Evolutionary conservation across 139 green algal species (phyloP).

Genomic region (Yamagishiella unicocca): DNA sequence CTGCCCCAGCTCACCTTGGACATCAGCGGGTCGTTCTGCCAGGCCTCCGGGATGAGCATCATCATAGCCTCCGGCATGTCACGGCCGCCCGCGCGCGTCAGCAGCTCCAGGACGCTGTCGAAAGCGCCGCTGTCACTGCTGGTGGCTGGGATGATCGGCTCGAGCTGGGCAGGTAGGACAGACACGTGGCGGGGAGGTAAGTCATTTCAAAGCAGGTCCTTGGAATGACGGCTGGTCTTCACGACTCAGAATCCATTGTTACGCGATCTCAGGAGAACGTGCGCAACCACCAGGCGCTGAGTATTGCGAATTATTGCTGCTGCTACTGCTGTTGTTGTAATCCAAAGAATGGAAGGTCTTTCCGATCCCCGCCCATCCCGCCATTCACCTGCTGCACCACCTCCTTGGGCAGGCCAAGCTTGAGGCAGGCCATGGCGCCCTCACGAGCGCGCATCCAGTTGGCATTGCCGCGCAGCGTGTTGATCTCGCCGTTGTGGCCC

Average conservation of each 20-base stretch:
- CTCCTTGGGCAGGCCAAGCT: slow-evolving; percentile 78
- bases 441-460: slow-evolving; percentile 97
- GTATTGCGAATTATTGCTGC: no score
- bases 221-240: no score
- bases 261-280: no score
- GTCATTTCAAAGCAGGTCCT: no score
- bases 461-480: slow-evolving; percentile 82
- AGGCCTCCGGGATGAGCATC: slow-evolving; percentile 98
- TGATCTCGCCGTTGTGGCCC: slow-evolving; percentile 96
- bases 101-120: slow-evolving; percentile 94
- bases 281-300: no score
- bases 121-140: slow-evolving; percentile 91
- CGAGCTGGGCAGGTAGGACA: no score
- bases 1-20: slow-evolving; percentile 64
- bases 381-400: slow-evolving; percentile 77
- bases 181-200: no score
- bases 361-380: no score
- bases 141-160: slow-evolving; percentile 87
- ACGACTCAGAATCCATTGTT: no score
- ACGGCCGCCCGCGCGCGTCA: slow-evolving; percentile 83
- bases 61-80: slow-evolving; percentile 94
- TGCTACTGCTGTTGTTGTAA: no score
- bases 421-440: slow-evolving; percentile 85
- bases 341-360: no score
- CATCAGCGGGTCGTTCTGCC: slow-evolving; percentile 92